A percentile compares a stretch with the other conserved stretches of the same genome.
Conservation (phyloP, 805 yeast genomes). For the Candida chauliodis region DNA sequence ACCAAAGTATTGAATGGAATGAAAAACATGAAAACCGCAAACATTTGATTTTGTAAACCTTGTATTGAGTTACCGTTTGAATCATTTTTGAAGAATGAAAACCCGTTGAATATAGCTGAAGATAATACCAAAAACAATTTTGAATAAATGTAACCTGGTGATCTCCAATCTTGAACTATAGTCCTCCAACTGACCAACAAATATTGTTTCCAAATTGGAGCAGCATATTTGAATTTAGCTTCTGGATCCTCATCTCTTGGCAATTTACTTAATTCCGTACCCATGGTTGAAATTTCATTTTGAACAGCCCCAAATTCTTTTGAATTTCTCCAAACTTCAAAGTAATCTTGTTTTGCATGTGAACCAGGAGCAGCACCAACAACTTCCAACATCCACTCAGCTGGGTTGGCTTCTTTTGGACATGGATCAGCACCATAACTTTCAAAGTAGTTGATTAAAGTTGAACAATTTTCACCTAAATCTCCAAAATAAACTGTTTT, state of each 20-base stretch:
- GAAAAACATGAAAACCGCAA: conserved; percentile 45
- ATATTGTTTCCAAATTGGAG: conserved; percentile 20
- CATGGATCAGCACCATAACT: conserved; percentile 61
- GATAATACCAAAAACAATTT: conserved; percentile 40
- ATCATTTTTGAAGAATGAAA: conserved; percentile 60
- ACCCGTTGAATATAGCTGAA: conserved; percentile 63
- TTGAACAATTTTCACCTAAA: conserved; percentile 53
- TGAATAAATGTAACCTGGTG: conserved; percentile 41
- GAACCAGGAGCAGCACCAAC: conserved; percentile 31
- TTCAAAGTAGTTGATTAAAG: conserved; percentile 65
- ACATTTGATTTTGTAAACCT: conserved; percentile 64
- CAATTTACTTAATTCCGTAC: conserved; percentile 32
- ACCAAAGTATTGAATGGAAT: conserved; percentile 38
- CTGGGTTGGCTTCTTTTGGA: conserved; percentile 72
- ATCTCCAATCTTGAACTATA: conserved; percentile 34
- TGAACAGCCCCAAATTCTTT: conserved; percentile 55
- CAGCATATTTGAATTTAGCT: conserved; percentile 13
- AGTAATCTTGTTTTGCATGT: conserved; percentile 22
- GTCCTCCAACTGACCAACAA: conserved; percentile 28
- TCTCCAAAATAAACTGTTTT: conserved; percentile 75
- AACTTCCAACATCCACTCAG: conserved; percentile 36
- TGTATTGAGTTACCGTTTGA: conserved; percentile 42
- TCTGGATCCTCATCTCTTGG: conserved; percentile 17
- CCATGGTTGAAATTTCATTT: conserved; percentile 37
- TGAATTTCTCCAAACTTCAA: conserved; percentile 24